phyloP scores from a whole-genome alignment of 73 alveolate species.

The Effrenium voratum region DNA sequence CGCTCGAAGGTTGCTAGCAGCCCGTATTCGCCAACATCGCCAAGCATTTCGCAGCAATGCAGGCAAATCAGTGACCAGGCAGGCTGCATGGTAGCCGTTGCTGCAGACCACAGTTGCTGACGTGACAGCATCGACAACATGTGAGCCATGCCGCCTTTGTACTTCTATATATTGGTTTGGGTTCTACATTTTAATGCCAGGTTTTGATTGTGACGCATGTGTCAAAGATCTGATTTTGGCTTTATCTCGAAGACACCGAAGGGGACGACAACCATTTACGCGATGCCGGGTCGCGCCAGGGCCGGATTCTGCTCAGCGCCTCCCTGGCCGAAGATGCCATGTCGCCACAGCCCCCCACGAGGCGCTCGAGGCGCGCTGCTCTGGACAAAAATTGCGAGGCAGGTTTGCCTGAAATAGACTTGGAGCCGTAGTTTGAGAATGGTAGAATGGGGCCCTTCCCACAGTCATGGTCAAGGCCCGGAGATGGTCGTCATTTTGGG shows the following conservation, averaged over 20 bases:
- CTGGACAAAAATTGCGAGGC: not conserved
- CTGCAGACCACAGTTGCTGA: too few species aligned
- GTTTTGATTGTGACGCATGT: too few species aligned
- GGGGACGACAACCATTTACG: too few species aligned
- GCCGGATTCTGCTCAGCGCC: slow-evolving; percentile 73
- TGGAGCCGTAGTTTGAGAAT: not conserved
- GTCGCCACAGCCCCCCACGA: not conserved
- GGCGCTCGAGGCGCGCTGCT: not conserved
- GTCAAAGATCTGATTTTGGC: too few species aligned
- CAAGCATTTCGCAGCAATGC: slow-evolving; percentile 49
- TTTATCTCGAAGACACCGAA: too few species aligned
- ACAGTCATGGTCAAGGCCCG: too few species aligned
- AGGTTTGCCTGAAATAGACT: not conserved
- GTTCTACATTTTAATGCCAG: not conserved
- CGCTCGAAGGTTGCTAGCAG: too few species aligned
- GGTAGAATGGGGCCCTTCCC: not conserved
- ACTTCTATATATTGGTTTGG: not conserved
- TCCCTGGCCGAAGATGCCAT: slow-evolving; percentile 49
- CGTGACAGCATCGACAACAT: too few species aligned
- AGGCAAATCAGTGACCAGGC: slow-evolving; percentile 37
- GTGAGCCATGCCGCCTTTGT: too few species aligned
- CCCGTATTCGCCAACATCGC: too few species aligned
- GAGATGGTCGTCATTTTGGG: not conserved
- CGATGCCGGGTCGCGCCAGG: not conserved
- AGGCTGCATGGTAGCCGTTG: not conserved